A percentile compares a stretch with the other conserved stretches of the same genome.
These are phyloP conservation scores for Amanita molliuscula DNA, from an alignment of 768 basidiomycete genomes.

Conservation along the genomic window DNA sequence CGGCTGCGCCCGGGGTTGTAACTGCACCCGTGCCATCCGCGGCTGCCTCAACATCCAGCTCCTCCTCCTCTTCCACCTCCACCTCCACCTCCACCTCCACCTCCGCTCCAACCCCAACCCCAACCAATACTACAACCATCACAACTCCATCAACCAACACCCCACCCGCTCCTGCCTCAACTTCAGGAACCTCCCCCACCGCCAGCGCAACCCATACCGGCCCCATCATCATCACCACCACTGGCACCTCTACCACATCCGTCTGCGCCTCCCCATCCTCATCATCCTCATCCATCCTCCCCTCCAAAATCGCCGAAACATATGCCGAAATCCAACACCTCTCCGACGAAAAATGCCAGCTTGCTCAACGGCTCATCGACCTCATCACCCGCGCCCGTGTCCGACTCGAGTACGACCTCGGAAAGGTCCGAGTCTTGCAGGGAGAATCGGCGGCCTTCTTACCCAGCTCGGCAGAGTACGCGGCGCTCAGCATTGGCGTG, in stretches of 20 bases:
- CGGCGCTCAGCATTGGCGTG: slow-evolving; percentile 6
- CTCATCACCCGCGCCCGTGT: slow-evolving; percentile 36
- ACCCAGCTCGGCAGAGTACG: slow-evolving; percentile 14
- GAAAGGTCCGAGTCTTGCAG: slow-evolving; percentile 34
- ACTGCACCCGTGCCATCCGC: too few species aligned
- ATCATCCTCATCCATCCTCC: slow-evolving; percentile 22
- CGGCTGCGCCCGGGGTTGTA: too few species aligned
- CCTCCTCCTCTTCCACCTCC: slow-evolving; percentile 13
- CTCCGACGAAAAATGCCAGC: slow-evolving; percentile 33
- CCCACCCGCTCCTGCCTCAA: slow-evolving; percentile 26
- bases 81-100: slow-evolving; percentile 16
- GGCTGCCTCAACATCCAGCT: background rate
- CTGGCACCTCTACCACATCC: slow-evolving; percentile 18
- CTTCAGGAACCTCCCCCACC: background rate
- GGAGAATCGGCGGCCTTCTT: slow-evolving; percentile 21
- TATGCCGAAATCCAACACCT: slow-evolving; percentile 36
- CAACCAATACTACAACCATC: background rate
- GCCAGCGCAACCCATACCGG: slow-evolving; percentile 10
- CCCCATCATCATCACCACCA: slow-evolving; percentile 12
- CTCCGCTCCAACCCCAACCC: slow-evolving; percentile 10
- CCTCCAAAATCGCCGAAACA: slow-evolving; percentile 32
- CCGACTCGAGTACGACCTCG: slow-evolving; percentile 40
- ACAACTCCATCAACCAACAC: slow-evolving; percentile 23
- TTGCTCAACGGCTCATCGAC: slow-evolving; percentile 38
- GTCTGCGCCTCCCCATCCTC: slow-evolving; percentile 10